Percentiles rank a stretch among this genome's conserved stretches.
Evolutionary conservation across 495 filamentous ascomycete species (phyloP).

Genomic region (Penicillium turbatum): DNA sequence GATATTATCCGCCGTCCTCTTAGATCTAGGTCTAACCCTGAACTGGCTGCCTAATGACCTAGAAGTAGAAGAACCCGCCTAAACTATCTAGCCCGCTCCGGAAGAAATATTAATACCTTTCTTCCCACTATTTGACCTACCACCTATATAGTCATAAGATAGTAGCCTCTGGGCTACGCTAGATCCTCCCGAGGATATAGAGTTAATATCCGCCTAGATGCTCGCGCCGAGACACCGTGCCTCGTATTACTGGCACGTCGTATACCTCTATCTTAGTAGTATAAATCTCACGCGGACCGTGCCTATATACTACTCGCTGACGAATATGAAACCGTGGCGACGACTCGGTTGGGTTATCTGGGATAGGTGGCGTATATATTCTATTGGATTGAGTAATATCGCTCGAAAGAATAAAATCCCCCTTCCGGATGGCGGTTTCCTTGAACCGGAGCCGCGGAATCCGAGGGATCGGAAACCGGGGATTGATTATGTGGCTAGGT

Average conservation of each 20-base stretch:
- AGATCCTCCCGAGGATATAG: background rate
- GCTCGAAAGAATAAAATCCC: no score
- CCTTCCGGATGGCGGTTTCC: no score
- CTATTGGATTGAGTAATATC: background rate
- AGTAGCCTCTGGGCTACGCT: background rate
- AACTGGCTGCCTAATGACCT: background rate
- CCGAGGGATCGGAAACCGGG: no score
- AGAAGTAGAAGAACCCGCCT: background rate
- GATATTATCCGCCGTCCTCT: background rate
- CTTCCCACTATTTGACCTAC: background rate
- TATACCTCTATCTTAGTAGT: background rate
- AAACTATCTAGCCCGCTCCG: background rate
- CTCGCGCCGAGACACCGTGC: background rate
- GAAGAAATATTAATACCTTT: background rate
- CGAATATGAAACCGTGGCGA: background rate
- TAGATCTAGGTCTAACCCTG: background rate
- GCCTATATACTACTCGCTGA: background rate
- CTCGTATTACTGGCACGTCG: background rate
- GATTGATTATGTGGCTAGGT: no score
- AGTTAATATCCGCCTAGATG: background rate
- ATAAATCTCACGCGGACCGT: background rate
- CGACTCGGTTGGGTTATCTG: background rate
- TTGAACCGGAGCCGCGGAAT: no score
- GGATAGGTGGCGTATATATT: background rate
- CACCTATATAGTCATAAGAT: no score